A percentile compares a stretch with the other conserved stretches of the same genome.
phyloP scores from a whole-genome alignment of 2,329 filamentous ascomycete species.

The Verruconis gallopava region DNA sequence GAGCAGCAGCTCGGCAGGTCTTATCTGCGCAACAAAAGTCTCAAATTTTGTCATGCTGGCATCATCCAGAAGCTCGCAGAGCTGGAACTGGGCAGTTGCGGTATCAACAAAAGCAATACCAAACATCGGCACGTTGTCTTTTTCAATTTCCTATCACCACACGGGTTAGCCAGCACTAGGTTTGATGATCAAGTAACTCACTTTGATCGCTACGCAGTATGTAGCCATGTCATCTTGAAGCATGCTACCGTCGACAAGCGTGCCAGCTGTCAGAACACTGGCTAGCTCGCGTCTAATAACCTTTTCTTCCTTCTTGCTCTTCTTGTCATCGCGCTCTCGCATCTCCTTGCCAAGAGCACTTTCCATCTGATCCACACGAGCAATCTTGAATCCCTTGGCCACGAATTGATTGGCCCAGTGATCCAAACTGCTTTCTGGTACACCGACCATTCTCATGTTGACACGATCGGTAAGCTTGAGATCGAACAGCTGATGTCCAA shows the following conservation, averaged over 20 bases:
- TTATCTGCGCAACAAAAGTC: conserved; percentile 85
- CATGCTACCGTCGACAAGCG: conserved; percentile 91
- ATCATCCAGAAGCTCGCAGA: conserved; percentile 89
- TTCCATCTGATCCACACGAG: conserved; percentile 91
- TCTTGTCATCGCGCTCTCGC: conserved; percentile 67
- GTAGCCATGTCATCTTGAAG: conserved; percentile 96
- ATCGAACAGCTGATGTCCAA: conserved; percentile 93
- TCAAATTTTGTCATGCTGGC: conserved; percentile 92
- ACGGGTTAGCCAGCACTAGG: not conserved
- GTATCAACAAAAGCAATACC: conserved; percentile 92
- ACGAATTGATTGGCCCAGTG: conserved; percentile 98
- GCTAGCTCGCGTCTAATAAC: conserved; percentile 84
- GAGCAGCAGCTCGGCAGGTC: conserved; percentile 74
- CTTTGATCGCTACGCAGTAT: conserved; percentile 91
- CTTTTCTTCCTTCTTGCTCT: conserved; percentile 65
- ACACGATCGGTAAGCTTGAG: conserved; percentile 95
- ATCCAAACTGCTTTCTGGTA: conserved; percentile 88
- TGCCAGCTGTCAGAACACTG: conserved; percentile 82
- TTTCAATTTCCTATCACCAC: conserved; percentile 34
- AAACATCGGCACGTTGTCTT: conserved; percentile 67
- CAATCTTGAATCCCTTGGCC: conserved; percentile 95
- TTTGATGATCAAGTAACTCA: conserved; percentile 2
- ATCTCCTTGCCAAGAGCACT: conserved; percentile 94
- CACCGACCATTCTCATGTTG: conserved; percentile 99
- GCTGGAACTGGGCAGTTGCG: conserved; percentile 84